Conservation (phyloP, 1,284 basidiomycete genomes). For the Cutaneotrichosporon arboriforme region DNA sequence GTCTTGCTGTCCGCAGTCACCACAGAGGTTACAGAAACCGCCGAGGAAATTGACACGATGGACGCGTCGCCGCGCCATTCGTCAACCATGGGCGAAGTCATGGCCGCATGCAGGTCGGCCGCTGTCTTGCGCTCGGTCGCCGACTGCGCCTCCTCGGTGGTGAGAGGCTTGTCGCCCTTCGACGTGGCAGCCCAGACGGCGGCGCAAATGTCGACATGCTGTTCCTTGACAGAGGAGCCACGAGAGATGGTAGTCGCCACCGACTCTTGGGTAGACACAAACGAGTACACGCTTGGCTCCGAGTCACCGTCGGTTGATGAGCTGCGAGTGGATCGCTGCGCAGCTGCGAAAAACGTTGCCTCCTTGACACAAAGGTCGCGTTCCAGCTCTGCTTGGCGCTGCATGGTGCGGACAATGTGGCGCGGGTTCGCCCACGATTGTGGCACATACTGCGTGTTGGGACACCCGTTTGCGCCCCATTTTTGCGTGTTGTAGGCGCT, state of each 20-base stretch:
- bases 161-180: constrained; percentile 1
- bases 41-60: constrained; percentile 14
- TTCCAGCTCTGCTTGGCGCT: constrained; percentile 56
- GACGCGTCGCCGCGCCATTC: constrained; percentile 17
- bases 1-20: constrained; percentile 16
- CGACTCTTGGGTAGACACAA: constrained; percentile 21
- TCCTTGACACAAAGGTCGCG: constrained; percentile 18
- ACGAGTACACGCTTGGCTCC: constrained; percentile 19
- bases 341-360: constrained; percentile 25
- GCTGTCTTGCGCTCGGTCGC: constrained; percentile 23
- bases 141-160: constrained; percentile 3
- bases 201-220: constrained; percentile 8
- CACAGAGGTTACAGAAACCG: constrained; percentile 12
- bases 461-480: constrained; percentile 57
- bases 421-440: constrained; percentile 65
- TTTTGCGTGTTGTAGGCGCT: constrained; percentile 75
- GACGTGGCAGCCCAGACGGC: constrained; percentile 15
- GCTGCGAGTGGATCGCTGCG: constrained; percentile 10
- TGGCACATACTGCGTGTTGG: constrained; percentile 56
- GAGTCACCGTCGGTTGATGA: constrained; percentile 23
- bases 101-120: constrained; percentile 32
- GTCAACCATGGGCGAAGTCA: constrained; percentile 32
- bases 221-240: neutral
- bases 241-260: constrained; percentile 16
- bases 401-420: constrained; percentile 58